Base-by-base conservation (phyloP, 164 flowering plant species). In the Chimonanthus praecox region DNA sequence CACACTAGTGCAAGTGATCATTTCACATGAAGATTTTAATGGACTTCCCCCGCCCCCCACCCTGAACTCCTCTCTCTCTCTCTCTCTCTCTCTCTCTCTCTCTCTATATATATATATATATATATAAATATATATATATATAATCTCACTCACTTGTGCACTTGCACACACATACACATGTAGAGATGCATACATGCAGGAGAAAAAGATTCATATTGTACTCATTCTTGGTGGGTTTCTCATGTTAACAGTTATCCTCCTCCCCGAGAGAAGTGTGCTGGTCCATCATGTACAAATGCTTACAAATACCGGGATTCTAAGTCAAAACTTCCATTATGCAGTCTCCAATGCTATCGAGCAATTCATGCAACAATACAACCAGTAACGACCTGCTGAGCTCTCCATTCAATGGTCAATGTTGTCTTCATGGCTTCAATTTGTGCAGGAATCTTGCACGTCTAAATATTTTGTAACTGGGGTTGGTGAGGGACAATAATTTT, bases 331-430 rank as follows among this genome's bases (percentile, higher is more conserved):
- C 98, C 98, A 47, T 89, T 93, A 18, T 93, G 98, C 85, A 93
- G 98, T 80, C 92, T 93, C 18, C 82, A 89, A 72, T 93, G 98
- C 82, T 93, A 93, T 84, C 89, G 85, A 82, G 92, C 91, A 58
- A 60, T 93, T 33, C 87, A 83, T 67, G 83, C 71, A 64, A 82
- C 74, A 78, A 78, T 68, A 75, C 82, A 66, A 15, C 71, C 75
- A 47, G 71, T 73, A 43, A 44, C 80, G 65, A 73, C 77, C 46
- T 75, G 80, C 79, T 86, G 76, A 84, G 49, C 72, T 47, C 45
- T 33, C 10, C 11, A 13, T n/a, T 7, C 16, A 69, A 48, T 54
- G 60, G 16, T 51, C 11, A 65, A 11, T 43, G 10, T 7, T 20
- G 13, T 10, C 66, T 63, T 63, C 7, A 5, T 63, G 66, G 66